Percentiles rank a stretch among this genome's conserved stretches.
Evolutionary conservation across 352 stramenopile genomes (phyloP).

Genomic region (Phytophthora hibernalis): DNA sequence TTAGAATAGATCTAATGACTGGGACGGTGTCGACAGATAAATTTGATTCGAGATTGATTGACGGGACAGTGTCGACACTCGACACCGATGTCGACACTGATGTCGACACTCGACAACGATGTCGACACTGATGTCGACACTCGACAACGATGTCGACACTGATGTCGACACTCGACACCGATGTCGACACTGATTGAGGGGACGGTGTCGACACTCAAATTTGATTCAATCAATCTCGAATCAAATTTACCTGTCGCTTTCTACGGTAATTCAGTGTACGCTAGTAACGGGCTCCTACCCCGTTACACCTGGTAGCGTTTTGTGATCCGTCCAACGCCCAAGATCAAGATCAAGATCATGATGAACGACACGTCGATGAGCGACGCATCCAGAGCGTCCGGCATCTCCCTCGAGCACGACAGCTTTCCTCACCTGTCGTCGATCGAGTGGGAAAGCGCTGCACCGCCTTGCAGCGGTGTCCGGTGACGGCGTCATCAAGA

Average conservation of each 20-base stretch:
- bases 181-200: too few relatives aligned
- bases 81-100: too few relatives aligned
- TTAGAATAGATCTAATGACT: too few relatives aligned
- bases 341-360: too few relatives aligned
- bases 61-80: too few relatives aligned
- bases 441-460: background rate
- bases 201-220: background rate
- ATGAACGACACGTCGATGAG: background rate
- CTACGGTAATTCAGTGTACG: background rate
- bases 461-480: background rate
- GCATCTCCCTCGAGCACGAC: background rate
- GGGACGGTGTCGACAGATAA: too few relatives aligned
- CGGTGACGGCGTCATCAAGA: background rate
- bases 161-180: too few relatives aligned
- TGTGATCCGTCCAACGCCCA: background rate
- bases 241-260: background rate
- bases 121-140: too few relatives aligned
- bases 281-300: conserved; percentile 28
- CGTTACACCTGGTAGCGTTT: background rate
- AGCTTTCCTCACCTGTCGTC: background rate
- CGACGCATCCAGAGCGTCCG: too few relatives aligned
- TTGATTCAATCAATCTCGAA: background rate
- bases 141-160: too few relatives aligned
- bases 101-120: too few relatives aligned
- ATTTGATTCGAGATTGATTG: too few relatives aligned